Percentiles rank a stretch among this genome's conserved stretches.
phyloP scores from a whole-genome alignment of 768 basidiomycete genomes.

The Rhizopogon sp. region DNA sequence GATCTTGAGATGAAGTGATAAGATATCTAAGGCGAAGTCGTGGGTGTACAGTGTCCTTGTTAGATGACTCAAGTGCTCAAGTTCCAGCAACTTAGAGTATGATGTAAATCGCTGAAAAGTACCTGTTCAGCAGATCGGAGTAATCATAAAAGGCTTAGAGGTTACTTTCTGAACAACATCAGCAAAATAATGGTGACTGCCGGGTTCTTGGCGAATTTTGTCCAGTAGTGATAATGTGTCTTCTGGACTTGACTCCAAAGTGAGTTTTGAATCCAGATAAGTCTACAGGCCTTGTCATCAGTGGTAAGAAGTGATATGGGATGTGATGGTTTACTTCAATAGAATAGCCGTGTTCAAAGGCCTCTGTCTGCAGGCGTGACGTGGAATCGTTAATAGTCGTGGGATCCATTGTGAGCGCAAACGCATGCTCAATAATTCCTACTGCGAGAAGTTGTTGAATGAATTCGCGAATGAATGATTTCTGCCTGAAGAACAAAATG shows the following conservation, averaged over 20 bases:
- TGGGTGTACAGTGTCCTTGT: conserved; percentile 60
- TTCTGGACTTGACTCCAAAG: conserved; percentile 39
- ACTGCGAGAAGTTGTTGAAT: conserved; percentile 49
- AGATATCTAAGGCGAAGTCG: conserved; percentile 57
- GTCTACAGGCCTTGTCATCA: conserved; percentile 11
- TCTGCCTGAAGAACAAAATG: conserved; percentile 11
- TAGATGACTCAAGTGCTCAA: conserved; percentile 66
- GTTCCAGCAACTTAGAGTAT: conserved; percentile 48
- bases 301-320: neutral
- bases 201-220: conserved; percentile 49
- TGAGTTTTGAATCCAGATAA: conserved; percentile 56
- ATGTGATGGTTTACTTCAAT: conserved; percentile 39
- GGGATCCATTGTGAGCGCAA: conserved; percentile 49
- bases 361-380: conserved; percentile 50
- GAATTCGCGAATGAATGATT: conserved; percentile 22
- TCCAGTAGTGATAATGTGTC: conserved; percentile 31
- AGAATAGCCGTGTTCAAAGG: conserved; percentile 54
- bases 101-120: conserved; percentile 51
- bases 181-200: conserved; percentile 55
- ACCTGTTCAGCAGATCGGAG: neutral
- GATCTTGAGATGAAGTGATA: conserved; percentile 64
- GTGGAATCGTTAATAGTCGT: conserved; percentile 42
- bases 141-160: neutral
- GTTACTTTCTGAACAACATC: conserved; percentile 51
- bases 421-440: conserved; percentile 50